Conservation (phyloP, 768 basidiomycete species). For the Auricularia heimuer region DNA sequence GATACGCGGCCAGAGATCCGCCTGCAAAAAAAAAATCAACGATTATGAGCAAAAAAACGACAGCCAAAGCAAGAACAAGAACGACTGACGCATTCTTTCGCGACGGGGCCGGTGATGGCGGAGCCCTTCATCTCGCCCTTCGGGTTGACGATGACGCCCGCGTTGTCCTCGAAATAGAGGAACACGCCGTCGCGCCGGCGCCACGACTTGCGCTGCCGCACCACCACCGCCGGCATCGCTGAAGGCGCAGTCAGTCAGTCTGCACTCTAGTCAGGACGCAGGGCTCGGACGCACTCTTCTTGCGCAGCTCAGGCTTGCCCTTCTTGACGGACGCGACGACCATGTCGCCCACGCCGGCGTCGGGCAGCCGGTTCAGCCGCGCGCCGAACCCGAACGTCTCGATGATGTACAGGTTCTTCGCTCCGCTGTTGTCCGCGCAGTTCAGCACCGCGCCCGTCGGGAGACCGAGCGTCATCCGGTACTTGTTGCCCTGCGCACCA, state of each 20-base stretch:
- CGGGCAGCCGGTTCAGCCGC: constrained; percentile 93
- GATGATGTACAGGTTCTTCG: constrained; percentile 91
- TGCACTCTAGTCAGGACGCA: too few relatives aligned
- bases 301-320: constrained; percentile 98
- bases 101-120: constrained; percentile 91
- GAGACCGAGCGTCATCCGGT: constrained; percentile 88
- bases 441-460: constrained; percentile 92
- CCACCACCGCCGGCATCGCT: constrained; percentile 96
- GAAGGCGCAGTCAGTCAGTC: background rate
- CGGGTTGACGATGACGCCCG: constrained; percentile 94
- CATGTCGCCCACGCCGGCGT: constrained; percentile 93
- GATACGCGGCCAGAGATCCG: constrained; percentile 98
- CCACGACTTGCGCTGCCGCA: constrained; percentile 98
- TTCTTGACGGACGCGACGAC: constrained; percentile 97
- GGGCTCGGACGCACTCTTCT: constrained; percentile 96
- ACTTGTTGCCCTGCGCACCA: constrained; percentile 88
- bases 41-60: too few relatives aligned
- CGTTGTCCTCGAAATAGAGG: constrained; percentile 99
- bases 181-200: constrained; percentile 96
- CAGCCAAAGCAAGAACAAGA: too few relatives aligned
- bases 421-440: constrained; percentile 98
- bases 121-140: constrained; percentile 99
- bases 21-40: constrained; percentile 32
- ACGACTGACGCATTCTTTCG: constrained; percentile 92
- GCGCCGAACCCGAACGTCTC: constrained; percentile 94